These are phyloP conservation scores for Neurospora sp. DNA, from an alignment of 495 filamentous ascomycete species.

Conservation along the genomic window DNA sequence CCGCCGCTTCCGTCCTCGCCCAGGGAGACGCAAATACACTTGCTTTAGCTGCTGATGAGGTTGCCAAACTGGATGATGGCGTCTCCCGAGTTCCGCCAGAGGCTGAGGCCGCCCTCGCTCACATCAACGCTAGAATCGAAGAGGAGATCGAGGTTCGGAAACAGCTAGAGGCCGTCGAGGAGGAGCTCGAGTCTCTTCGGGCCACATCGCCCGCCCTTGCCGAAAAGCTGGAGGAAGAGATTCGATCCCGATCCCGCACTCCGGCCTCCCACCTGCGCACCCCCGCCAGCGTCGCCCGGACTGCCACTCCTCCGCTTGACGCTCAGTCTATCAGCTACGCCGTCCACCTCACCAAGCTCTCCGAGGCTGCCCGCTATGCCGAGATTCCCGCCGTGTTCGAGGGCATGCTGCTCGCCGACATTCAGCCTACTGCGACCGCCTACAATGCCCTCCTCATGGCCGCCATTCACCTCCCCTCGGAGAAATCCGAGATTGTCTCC, in stretches of 20 bases:
- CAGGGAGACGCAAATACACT: constrained; percentile 41
- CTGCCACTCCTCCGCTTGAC: constrained; percentile 36
- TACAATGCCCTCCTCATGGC: constrained; percentile 87
- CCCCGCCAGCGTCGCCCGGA: constrained; percentile 31
- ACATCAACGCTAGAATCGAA: constrained; percentile 40
- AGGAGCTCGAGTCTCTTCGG: constrained; percentile 29
- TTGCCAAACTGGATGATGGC: constrained; percentile 6
- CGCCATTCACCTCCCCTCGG: constrained; percentile 60
- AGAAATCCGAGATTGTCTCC: constrained; percentile 68
- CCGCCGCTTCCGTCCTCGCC: constrained; percentile 35
- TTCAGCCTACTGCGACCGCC: constrained; percentile 67
- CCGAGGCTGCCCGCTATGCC: constrained; percentile 54
- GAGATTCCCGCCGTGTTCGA: constrained; percentile 89
- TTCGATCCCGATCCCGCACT: constrained; percentile 28
- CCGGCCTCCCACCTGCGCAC: constrained; percentile 30
- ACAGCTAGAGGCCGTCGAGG: constrained; percentile 35
- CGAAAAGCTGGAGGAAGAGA: constrained; percentile 26
- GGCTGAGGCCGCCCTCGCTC: constrained; percentile 34
- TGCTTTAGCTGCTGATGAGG: constrained; percentile 20
- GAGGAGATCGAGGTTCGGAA: constrained; percentile 37
- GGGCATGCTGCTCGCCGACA: constrained; percentile 64
- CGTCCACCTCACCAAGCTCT: constrained; percentile 63
- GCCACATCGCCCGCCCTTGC: constrained; percentile 26
- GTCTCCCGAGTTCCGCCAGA: constrained; percentile 17
- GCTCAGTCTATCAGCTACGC: constrained; percentile 59